Base-by-base conservation (phyloP, 768 basidiomycete species). In the Serendipita indica region DNA sequence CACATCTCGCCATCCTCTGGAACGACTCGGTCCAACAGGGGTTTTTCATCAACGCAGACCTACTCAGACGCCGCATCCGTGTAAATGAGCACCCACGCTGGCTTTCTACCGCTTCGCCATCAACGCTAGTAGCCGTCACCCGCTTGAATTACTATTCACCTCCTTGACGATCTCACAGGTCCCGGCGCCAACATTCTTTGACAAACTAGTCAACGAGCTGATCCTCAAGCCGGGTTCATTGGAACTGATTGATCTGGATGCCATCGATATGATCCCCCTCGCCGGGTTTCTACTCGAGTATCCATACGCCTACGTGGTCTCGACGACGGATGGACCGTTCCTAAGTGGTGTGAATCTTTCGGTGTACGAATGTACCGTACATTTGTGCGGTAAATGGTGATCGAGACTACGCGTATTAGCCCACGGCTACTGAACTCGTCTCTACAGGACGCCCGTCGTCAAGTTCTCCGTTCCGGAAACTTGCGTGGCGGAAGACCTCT, bases 221-320 rank as follows among this genome's bases (percentile, higher is more conserved):
- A 54, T n/a, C 20, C 30, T 32, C 7, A 16, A 27, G 30, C 49
- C 49, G 10, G 49, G 30, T 16, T 10, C 20, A 22, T 13, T 54
- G 16, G 30, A 16, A 6, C 10, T 30, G 20, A 10, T 32, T n/a
- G 12, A 20, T 7, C 7, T 28, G 7, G 22, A 54, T 16, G 20
- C 49, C 7, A 54, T 28, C 10, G 49, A 54, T 28, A 25, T 54
- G 22, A 30, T 54, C 49, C 49, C 49, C 10, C 30, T 54, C 4
- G 49, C 49, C 22, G 49, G 20, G 16, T 54, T 20, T 20, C 22
- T 54, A 25, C 49, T 54, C 16, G 49, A 54, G 7, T 54, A 54
- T n/a, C 49, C 49, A 54, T 18, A 22, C 22, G 49, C 49, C 4
- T 54, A 54, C 30, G 49, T 54, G 16, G 49, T 54, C 49, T n/a